These are phyloP conservation scores for Dovyalis caffra DNA, from an alignment of 345 rosid species.

Conservation along the genomic window DNA sequence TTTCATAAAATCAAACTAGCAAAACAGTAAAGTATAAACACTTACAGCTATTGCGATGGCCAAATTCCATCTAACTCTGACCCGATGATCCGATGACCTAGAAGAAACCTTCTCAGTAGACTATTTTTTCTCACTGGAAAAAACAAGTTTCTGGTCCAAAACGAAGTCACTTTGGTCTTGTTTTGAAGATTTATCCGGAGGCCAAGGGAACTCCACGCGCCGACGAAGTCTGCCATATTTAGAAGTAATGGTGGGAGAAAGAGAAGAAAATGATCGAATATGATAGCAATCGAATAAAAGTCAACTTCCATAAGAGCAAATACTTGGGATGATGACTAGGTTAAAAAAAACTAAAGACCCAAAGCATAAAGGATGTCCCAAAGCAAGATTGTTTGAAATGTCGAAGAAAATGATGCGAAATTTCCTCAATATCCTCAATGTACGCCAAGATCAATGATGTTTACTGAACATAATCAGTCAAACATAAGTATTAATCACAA, in stretches of 20 bases:
- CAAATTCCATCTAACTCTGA: constrained; percentile 45
- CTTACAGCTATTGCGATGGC: constrained; percentile 42
- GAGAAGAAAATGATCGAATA: constrained; percentile 15
- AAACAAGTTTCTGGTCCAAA: constrained; percentile 14
- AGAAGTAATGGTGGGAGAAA: constrained; percentile 18
- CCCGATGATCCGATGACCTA: constrained; percentile 21
- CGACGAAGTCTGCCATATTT: constrained; percentile 36
- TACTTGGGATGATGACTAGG: too few relatives aligned
- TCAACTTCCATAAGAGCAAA: too few relatives aligned
- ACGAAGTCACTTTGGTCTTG: constrained; percentile 12
- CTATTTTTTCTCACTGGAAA: constrained; percentile 17
- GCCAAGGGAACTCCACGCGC: constrained; percentile 27
- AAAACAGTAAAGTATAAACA: not conserved
- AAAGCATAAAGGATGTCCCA: too few relatives aligned
- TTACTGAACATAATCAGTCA: too few relatives aligned
- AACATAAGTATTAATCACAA: too few relatives aligned
- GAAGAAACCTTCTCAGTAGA: not conserved
- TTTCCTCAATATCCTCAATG: too few relatives aligned
- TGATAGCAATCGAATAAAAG: too few relatives aligned
- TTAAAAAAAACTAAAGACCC: too few relatives aligned
- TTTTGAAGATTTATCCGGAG: constrained; percentile 13
- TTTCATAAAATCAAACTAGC: not conserved
- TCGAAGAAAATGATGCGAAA: too few relatives aligned
- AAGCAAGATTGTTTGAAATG: too few relatives aligned
- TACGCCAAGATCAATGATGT: too few relatives aligned